Base-by-base conservation (phyloP, 176 grass and related monocot species). In the Aegilops sharonensis region DNA sequence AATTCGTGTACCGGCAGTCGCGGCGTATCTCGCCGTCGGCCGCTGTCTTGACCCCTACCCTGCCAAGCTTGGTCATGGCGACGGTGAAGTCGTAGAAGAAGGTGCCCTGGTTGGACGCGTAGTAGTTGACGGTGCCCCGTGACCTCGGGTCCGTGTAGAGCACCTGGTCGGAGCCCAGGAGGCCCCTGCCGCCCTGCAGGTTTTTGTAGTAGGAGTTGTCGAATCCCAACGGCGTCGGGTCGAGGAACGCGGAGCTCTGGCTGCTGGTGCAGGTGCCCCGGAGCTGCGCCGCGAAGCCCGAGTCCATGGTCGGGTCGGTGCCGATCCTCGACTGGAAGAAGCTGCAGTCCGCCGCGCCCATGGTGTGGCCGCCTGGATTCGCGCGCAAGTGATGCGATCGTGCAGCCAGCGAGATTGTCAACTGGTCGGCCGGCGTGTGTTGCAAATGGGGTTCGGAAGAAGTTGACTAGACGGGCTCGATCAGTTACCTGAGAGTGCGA, bases 151-250 rank as follows among this genome's bases (percentile, higher is more conserved):
- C 93, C 13, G 56, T 61, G 84, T 89, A 87, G 1, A 98, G 84
- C 31, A 87, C 31, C 88, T 98, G 95, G 68, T 98, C 93, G 17
- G 93, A 88, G 31, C 78, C 71, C 32, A 98, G 75, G 52, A 98
- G 52, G 5, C 93, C 95, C 85, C 78, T 92, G 61, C 82, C 84
- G 3, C 54, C 11, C 77, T 89, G 82, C 36, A 98, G 77, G 68
- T 83, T 90, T 23, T 23, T 59, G 87, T 85, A 95, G 89, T 93
- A 98, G 1, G 23, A 78, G 76, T 83, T 89, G 78, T 98, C 95
- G 59, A 98, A 98, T 8, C 0, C 13, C 4, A 8, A 8, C 2
- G 61, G 77, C 36, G 88, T 83, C 2, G 13, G 11, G 70, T 89
- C 83, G 20, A 89, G 11, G 78, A 89, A 85, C 13, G 83, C 79